Evolutionary conservation across 345 rosid genomes (phyloP).

Genomic region (Eucalyptus marginata): DNA sequence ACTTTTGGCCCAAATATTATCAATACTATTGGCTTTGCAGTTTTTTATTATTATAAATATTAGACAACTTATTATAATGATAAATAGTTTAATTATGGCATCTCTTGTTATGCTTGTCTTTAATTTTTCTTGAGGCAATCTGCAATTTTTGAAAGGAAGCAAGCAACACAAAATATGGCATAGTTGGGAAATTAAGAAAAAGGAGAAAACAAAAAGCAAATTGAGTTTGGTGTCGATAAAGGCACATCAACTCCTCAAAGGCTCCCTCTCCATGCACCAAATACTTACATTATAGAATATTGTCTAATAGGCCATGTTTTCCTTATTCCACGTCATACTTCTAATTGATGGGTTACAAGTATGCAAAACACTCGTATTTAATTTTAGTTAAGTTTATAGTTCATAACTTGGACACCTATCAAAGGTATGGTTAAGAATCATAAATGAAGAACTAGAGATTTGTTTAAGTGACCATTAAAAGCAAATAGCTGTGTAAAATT

Average conservation of each 20-base stretch:
- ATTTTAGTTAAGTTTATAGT: accelerated
- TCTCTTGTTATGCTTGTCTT: background rate
- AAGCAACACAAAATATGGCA: background rate
- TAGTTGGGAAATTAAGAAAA: background rate
- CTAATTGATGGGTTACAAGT: accelerated
- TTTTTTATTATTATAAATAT: too few relatives aligned
- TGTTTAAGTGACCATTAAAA: too few relatives aligned
- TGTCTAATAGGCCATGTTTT: background rate
- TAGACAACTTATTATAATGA: background rate
- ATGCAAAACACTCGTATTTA: accelerated
- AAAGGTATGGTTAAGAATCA: too few relatives aligned
- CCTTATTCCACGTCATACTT: accelerated
- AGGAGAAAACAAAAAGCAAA: background rate
- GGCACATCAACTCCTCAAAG: background rate
- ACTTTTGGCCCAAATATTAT: background rate
- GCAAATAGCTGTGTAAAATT: too few relatives aligned
- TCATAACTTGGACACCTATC: background rate
- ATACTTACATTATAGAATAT: background rate
- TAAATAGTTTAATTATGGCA: background rate
- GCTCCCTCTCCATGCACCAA: background rate
- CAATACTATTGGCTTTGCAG: background rate
- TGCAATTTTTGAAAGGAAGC: background rate
- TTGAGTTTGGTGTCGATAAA: background rate
- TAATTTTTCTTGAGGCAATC: background rate
- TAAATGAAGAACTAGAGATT: too few relatives aligned